Base-by-base conservation (phyloP, 768 basidiomycete species). In the Scleroderma citrinum region DNA sequence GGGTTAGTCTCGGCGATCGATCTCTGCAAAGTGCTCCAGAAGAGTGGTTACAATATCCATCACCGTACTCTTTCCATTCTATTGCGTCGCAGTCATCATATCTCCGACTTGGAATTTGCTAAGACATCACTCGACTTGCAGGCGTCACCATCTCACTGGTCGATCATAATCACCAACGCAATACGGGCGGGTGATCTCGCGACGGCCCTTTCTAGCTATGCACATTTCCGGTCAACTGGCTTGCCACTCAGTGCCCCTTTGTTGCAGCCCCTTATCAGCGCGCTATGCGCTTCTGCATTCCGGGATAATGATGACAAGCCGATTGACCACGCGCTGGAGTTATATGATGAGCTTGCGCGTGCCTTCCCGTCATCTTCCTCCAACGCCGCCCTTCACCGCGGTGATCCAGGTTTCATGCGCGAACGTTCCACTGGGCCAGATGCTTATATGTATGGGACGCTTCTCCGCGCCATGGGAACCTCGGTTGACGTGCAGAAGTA, bases 221-320 rank as follows among this genome's bases (percentile, higher is more conserved):
- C 72, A 21, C 64, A 71, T 32, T 70, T 77, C 47, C 71, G 67
- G 51, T 52, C 59, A 11, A 61, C 68, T 12, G 77, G 76, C 20
- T 60, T 82, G 17, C 56, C 54, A 3, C 78, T 79, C 5, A 76
- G 78, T 23, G 70, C 77, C 7, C 66, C 65, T 39, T 65, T 86
- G 44, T 66, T 83, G 17, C 71, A 71, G n/a, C 80, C 80, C 3
- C 60, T 87, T 3, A 68, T 89, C 21, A 73, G 67, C 23, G 61
- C 66, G 14, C 64, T 87, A 17, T 80, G 79, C 59, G 66, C 68
- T 21, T 57, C 64, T 17, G 60, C 65, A 23, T 57, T 71, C 23
- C 65, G 59, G 17, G 54, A 58, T 17, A 67, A 69, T 14, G 62
- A 71, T 2, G 74, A 80, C 2, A 58, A 64, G 7, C 62, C 63